Conservation (phyloP, 2,329 filamentous ascomycete species). For the Allantophomopsis lycopodina region DNA sequence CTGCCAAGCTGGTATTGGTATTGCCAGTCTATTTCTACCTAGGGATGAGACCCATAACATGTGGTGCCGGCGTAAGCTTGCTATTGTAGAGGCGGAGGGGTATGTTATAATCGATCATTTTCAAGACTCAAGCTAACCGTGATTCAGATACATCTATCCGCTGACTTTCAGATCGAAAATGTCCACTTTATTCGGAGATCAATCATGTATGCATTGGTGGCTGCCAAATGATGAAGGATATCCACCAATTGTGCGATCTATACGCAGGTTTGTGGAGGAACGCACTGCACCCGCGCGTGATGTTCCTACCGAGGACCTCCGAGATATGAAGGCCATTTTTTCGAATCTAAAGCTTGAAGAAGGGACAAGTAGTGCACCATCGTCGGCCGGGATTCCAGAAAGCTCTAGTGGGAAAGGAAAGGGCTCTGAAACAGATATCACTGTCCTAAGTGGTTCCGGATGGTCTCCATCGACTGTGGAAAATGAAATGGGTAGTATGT, state of each 20-base stretch:
- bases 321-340: constrained; percentile 65
- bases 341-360: constrained; percentile 42
- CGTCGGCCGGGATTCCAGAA: not conserved
- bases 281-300: constrained; percentile 48
- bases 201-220: constrained; percentile 74
- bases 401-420: not conserved
- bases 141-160: constrained; percentile 70
- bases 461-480: too few species aligned
- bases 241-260: constrained; percentile 57
- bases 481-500: too few species aligned
- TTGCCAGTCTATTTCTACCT: constrained; percentile 69
- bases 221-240: constrained; percentile 70
- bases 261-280: constrained; percentile 72
- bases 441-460: too few species aligned
- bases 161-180: constrained; percentile 60
- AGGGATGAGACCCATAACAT: constrained; percentile 56
- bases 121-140: not conserved
- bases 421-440: too few species aligned
- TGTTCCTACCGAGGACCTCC: constrained; percentile 48
- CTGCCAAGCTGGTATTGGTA: constrained; percentile 62
- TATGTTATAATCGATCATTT: constrained; percentile 28
- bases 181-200: constrained; percentile 60
- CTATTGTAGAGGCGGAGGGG: constrained; percentile 66
- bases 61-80: constrained; percentile 74
- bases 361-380: constrained; percentile 6